Conservation (phyloP, 495 filamentous ascomycete genomes). For the Xylaria nigripes region DNA sequence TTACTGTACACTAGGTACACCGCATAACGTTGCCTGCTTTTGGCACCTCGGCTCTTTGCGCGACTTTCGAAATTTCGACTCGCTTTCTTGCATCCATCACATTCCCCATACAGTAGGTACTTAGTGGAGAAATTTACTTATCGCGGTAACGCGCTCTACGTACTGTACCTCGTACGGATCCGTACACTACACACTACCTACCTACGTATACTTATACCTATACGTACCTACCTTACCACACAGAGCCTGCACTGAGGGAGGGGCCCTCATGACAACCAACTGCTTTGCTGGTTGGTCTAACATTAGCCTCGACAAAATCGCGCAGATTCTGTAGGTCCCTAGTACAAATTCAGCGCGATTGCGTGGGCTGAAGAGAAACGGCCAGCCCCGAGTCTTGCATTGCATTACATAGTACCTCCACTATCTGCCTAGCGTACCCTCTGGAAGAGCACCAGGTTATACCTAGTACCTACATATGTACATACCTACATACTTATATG, state of each 20-base stretch:
- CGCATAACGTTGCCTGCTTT: no score
- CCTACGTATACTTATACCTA: no score
- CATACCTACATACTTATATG: no score
- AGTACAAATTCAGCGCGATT: not conserved
- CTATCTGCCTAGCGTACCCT: no score
- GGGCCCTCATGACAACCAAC: constrained; percentile 22
- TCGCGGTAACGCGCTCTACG: constrained; percentile 16
- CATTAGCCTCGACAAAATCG: constrained; percentile 25
- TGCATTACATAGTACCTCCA: no score
- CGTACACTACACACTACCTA: no score
- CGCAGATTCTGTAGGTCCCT: constrained; percentile 10
- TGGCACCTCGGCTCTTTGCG: constrained; percentile 10
- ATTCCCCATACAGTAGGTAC: constrained; percentile 13
- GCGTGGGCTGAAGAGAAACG: constrained; percentile 1
- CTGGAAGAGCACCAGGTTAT: no score
- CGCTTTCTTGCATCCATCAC: constrained; percentile 13
- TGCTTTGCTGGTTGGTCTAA: constrained; percentile 15
- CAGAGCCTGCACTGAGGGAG: constrained; percentile 24
- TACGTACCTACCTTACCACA: no score
- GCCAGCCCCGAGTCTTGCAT: not conserved
- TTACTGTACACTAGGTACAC: no score
- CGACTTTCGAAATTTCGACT: constrained; percentile 3
- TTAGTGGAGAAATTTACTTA: constrained; percentile 19
- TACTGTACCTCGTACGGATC: no score
- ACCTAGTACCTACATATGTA: no score